Evolutionary conservation across 768 basidiomycete species (phyloP).

Genomic region (Pleurotus platypus): DNA sequence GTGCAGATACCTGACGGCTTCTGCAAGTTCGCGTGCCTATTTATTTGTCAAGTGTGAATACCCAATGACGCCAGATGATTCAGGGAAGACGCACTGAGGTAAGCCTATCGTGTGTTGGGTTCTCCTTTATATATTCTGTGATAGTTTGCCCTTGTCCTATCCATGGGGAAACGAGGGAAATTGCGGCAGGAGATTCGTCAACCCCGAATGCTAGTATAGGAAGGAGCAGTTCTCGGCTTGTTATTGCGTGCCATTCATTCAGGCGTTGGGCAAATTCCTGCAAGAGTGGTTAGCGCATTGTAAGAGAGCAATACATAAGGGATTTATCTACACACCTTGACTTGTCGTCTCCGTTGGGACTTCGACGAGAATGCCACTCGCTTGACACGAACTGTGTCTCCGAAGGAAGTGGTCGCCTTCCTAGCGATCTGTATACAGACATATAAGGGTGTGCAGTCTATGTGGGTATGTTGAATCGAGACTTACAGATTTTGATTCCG

Average conservation of each 20-base stretch:
- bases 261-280: conserved; percentile 5
- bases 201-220: background rate
- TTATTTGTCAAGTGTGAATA: background rate
- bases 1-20: background rate
- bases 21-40: background rate
- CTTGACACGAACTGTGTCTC: background rate
- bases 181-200: background rate
- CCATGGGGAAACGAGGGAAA: conserved; percentile 2
- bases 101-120: background rate
- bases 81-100: background rate
- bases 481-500: background rate
- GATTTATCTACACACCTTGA: background rate
- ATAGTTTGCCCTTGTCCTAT: conserved; percentile 1
- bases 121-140: background rate
- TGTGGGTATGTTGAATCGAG: background rate
- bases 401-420: background rate
- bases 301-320: background rate
- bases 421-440: background rate
- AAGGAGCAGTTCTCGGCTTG: background rate
- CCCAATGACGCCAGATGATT: background rate
- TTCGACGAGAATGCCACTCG: background rate
- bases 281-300: background rate
- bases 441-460: background rate
- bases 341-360: background rate
- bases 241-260: conserved; percentile 3